Evolutionary conservation across 2,329 filamentous ascomycete genomes (phyloP).

Genomic region (Sporothrix brasiliensis): DNA sequence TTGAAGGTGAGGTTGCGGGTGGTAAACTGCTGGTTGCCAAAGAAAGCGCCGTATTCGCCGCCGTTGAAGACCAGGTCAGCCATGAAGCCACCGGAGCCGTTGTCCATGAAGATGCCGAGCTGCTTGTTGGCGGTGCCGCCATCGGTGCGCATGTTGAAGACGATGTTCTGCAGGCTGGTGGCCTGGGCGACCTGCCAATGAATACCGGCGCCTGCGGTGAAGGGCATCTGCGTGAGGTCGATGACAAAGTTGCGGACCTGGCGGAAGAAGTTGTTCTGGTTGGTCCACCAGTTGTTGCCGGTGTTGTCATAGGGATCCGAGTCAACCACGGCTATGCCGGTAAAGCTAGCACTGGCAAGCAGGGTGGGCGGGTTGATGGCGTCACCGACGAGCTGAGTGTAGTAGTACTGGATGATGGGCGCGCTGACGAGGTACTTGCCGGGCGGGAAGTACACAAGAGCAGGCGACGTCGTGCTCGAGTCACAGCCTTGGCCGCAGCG

Average conservation of each 20-base stretch:
- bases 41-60: conserved; percentile 74
- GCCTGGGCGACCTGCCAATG: conserved; percentile 88
- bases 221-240: conserved; percentile 69
- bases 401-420: conserved; percentile 85
- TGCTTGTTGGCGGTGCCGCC: conserved; percentile 66
- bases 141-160: conserved; percentile 75
- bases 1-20: conserved; percentile 82
- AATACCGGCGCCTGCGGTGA: conserved; percentile 66
- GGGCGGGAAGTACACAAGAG: conserved; percentile 87
- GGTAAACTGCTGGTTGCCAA: conserved; percentile 87
- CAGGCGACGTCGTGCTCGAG: conserved; percentile 80
- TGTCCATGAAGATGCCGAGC: conserved; percentile 82
- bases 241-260: conserved; percentile 81
- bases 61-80: conserved; percentile 81
- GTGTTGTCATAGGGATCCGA: conserved; percentile 75
- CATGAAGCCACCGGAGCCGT: conserved; percentile 83
- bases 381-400: conserved; percentile 90
- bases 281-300: conserved; percentile 75
- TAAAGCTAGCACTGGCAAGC: conserved; percentile 71
- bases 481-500: conserved; percentile 83
- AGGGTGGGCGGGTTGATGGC: conserved; percentile 70
- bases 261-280: conserved; percentile 84
- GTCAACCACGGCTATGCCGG: conserved; percentile 87
- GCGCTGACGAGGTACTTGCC: conserved; percentile 81
- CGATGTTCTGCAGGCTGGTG: conserved; percentile 77